Conservation (phyloP, 225 moss, liverwort and hornwort genomes). For the Lunularia cruciata region DNA sequence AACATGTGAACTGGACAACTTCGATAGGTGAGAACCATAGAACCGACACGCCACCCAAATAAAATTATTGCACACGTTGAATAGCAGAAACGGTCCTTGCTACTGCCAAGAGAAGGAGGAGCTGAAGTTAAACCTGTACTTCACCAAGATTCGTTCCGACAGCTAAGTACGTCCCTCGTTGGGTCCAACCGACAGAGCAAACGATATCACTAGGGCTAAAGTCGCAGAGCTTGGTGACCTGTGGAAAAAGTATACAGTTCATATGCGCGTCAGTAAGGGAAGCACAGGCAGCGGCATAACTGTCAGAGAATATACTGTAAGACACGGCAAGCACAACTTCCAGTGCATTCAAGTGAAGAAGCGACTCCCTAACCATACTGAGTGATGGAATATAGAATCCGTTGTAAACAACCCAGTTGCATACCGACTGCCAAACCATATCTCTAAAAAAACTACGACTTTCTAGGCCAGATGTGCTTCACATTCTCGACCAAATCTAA, state of each 20-base stretch:
- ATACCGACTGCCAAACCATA: background rate
- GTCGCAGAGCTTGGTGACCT: constrained; percentile 93
- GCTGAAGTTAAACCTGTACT: constrained; percentile 55
- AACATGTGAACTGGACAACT: too few species aligned
- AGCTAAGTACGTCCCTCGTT: constrained; percentile 87
- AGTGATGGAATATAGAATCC: too few species aligned
- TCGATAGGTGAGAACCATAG: too few species aligned
- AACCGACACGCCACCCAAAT: too few species aligned
- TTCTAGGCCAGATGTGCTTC: background rate
- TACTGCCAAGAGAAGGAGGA: background rate
- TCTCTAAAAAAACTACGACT: background rate
- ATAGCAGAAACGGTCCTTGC: background rate
- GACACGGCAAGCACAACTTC: too few species aligned
- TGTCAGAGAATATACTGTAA: too few species aligned
- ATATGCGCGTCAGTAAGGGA: background rate
- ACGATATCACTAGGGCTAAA: constrained; percentile 81
- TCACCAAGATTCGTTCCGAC: constrained; percentile 94
- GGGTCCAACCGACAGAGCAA: constrained; percentile 96
- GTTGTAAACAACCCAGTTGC: background rate
- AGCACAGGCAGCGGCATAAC: too few species aligned
- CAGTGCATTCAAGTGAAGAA: too few species aligned
- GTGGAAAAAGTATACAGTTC: background rate
- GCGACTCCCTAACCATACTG: too few species aligned
- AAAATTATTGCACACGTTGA: background rate
- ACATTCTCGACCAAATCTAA: background rate